Conservation (phyloP, 139 green algal species). For the Tetratostichococcus sp. region DNA sequence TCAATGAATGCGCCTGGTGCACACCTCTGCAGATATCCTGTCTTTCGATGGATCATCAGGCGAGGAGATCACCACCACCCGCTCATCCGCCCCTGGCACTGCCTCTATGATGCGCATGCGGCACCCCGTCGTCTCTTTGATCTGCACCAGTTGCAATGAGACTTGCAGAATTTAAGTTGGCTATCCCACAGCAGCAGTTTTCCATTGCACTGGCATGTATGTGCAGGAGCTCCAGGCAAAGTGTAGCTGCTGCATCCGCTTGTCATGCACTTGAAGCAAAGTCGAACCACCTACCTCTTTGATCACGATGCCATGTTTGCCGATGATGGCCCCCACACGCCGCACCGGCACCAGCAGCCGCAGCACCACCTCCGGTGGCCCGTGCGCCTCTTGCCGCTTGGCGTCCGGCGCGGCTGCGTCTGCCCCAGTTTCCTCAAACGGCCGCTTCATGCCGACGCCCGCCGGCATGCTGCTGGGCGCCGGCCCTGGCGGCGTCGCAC, state of each 20-base stretch:
- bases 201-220: too few relatives aligned
- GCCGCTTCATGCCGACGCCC: background rate
- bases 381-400: slow-evolving; percentile 3
- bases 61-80: slow-evolving; percentile 15
- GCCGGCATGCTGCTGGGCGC: too few relatives aligned
- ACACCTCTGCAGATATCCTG: background rate
- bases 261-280: too few relatives aligned
- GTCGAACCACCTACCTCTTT: slow-evolving; percentile 4
- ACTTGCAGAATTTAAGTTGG: too few relatives aligned
- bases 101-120: slow-evolving; percentile 19
- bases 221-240: too few relatives aligned
- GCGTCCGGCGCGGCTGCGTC: slow-evolving; percentile 1
- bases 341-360: slow-evolving; percentile 10
- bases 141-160: slow-evolving; percentile 24
- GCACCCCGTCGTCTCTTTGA: slow-evolving; percentile 15
- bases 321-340: slow-evolving; percentile 20
- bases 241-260: too few relatives aligned
- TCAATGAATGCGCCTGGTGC: too few relatives aligned
- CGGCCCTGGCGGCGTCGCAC: too few relatives aligned
- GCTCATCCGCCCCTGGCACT: slow-evolving; percentile 15
- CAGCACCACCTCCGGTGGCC: slow-evolving; percentile 10
- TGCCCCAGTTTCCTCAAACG: background rate
- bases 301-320: slow-evolving; percentile 2
- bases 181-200: too few relatives aligned
- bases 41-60: background rate